Evolutionary conservation across 345 rosid species (phyloP).

Genomic region (Euphorbia pulcherrima): DNA sequence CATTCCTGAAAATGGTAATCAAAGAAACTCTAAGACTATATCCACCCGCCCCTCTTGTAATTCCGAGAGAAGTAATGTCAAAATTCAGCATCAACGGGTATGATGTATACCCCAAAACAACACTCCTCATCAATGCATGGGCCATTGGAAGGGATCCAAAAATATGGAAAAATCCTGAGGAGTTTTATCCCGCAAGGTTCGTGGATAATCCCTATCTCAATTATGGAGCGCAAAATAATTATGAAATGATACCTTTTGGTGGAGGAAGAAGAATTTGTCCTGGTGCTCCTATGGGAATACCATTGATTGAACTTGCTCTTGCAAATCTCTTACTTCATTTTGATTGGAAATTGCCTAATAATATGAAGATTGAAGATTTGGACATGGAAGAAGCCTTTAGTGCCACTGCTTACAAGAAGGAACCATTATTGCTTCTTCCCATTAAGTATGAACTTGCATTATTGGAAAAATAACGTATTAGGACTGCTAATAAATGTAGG

Average conservation of each 20-base stretch:
- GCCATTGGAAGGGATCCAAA: slow-evolving; percentile 45
- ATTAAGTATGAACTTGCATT: not conserved
- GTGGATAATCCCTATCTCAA: slow-evolving; percentile 26
- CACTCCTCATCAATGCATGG: slow-evolving; percentile 43
- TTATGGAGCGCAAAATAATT: slow-evolving; percentile 37
- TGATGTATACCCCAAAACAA: slow-evolving; percentile 34
- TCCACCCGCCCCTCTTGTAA: slow-evolving; percentile 43
- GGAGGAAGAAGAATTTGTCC: slow-evolving; percentile 54
- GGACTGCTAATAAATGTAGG: no score
- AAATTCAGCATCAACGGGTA: slow-evolving; percentile 34
- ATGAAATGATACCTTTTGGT: slow-evolving; percentile 50
- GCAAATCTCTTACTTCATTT: slow-evolving; percentile 40
- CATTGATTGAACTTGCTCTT: slow-evolving; percentile 31
- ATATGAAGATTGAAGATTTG: slow-evolving; percentile 12
- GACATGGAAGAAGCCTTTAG: not conserved
- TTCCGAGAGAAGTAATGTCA: slow-evolving; percentile 38
- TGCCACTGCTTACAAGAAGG: not conserved
- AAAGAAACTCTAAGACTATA: slow-evolving; percentile 54
- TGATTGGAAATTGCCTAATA: slow-evolving; percentile 39
- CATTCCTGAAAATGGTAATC: slow-evolving; percentile 31
- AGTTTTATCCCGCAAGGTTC: slow-evolving; percentile 45
- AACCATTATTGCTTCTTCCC: slow-evolving; percentile 2
- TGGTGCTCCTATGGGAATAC: slow-evolving; percentile 33
- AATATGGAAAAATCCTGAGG: slow-evolving; percentile 37
- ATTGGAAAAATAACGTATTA: no score